These are phyloP conservation scores for Bipolaris victoriae DNA, from an alignment of 2,329 filamentous ascomycete genomes.

Conservation along the genomic window DNA sequence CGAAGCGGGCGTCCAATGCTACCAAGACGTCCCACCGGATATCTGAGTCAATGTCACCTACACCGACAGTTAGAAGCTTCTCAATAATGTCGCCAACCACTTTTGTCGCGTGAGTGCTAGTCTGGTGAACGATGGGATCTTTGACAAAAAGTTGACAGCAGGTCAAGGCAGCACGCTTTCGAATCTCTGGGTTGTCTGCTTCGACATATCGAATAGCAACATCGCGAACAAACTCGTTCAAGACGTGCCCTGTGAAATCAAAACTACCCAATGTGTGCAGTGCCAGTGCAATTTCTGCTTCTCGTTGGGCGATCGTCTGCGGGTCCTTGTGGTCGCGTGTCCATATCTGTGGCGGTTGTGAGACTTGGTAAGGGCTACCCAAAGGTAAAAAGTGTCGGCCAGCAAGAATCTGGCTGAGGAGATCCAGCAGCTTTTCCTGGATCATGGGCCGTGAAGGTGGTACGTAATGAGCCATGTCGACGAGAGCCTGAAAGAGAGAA, in stretches of 20 bases:
- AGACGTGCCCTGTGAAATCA: slow-evolving; percentile 84
- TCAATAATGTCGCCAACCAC: slow-evolving; percentile 98
- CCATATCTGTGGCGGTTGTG: slow-evolving; percentile 80
- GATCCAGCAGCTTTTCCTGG: slow-evolving; percentile 90
- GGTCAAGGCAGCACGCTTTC: slow-evolving; percentile 92
- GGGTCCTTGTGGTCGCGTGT: slow-evolving; percentile 87
- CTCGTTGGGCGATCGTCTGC: slow-evolving; percentile 76
- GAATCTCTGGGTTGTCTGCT: slow-evolving; percentile 90
- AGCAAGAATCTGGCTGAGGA: slow-evolving; percentile 92
- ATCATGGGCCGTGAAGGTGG: slow-evolving; percentile 91
- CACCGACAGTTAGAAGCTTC: slow-evolving; percentile 90
- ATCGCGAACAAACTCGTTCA: slow-evolving; percentile 98
- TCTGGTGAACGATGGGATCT: slow-evolving; percentile 97
- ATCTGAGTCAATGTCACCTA: slow-evolving; percentile 85
- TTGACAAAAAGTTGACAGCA: slow-evolving; percentile 97
- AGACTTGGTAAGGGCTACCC: slow-evolving; percentile 87
- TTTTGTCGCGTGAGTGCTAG: slow-evolving; percentile 93
- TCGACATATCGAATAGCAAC: slow-evolving; percentile 98
- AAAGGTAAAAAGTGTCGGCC: slow-evolving; percentile 91
- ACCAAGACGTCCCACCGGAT: slow-evolving; percentile 88
- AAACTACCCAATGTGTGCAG: slow-evolving; percentile 97
- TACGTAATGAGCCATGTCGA: slow-evolving; percentile 99
- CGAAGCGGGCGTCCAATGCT: slow-evolving; percentile 91
- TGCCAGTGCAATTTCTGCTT: slow-evolving; percentile 88
- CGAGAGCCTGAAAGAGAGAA: slow-evolving; percentile 90